Conservation (phyloP, 164 flowering plant species). For the Vitis riparia region DNA sequence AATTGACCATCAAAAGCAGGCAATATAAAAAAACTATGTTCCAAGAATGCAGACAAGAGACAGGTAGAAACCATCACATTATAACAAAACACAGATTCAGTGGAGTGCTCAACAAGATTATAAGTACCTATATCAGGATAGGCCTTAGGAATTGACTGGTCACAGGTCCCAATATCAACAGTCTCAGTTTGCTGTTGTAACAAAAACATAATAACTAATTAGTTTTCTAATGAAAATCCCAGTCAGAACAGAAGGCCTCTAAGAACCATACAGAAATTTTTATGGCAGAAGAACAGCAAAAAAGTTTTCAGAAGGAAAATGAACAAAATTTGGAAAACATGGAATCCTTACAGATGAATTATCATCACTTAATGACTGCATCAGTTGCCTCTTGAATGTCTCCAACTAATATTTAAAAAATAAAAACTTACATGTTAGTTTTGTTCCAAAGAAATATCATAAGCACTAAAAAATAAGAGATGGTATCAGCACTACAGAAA, state of each 20-base stretch:
- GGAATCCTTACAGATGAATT: constrained; percentile 59
- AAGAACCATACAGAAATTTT: neutral
- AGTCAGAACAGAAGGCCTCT: neutral
- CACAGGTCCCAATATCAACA: constrained; percentile 83
- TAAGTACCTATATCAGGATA: constrained; percentile 51
- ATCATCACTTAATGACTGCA: constrained; percentile 89
- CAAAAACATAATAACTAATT: neutral
- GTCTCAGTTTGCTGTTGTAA: constrained; percentile 61
- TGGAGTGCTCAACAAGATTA: neutral
- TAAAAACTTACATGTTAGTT: neutral
- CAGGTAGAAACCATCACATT: neutral
- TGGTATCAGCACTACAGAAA: no score
- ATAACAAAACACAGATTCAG: no score
- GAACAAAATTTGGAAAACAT: neutral
- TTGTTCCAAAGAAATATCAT: no score
- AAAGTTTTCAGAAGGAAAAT: neutral
- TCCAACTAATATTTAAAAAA: constrained; percentile 64
- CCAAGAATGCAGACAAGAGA: neutral
- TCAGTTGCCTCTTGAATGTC: constrained; percentile 87
- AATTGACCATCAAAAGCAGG: neutral
- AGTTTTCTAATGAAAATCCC: no score
- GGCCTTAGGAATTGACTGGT: constrained; percentile 62
- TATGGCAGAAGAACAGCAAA: neutral
- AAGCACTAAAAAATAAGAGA: no score
- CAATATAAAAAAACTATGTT: neutral